Evolutionary conservation across 176 grass and related monocot genomes (phyloP).

Genomic region (Canna indica): DNA sequence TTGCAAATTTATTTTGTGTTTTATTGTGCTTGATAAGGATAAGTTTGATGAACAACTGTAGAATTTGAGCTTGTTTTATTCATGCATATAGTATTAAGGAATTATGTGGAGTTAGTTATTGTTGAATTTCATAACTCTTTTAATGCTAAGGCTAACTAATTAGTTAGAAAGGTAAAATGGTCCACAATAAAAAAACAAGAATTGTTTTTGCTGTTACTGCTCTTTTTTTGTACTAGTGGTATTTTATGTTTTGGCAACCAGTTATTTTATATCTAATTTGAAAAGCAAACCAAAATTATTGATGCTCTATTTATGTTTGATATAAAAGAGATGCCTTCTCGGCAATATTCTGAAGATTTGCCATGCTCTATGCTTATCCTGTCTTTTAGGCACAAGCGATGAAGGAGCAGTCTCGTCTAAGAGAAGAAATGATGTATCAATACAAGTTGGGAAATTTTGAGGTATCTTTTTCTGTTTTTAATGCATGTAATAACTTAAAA

Average conservation of each 20-base stretch:
- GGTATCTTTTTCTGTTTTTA: conserved; percentile 29
- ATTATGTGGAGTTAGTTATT: no score
- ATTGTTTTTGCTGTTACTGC: no score
- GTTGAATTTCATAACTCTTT: no score
- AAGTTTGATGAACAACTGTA: no score
- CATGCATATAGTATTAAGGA: no score
- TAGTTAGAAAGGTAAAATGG: no score
- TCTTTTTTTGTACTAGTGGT: no score
- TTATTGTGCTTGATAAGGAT: no score
- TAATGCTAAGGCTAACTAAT: no score
- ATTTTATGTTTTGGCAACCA: neutral
- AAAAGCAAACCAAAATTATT: neutral
- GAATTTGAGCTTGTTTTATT: no score
- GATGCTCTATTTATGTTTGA: neutral
- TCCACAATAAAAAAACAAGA: no score
- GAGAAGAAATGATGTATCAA: conserved; percentile 97
- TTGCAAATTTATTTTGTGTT: no score
- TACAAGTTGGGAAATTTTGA: conserved; percentile 83
- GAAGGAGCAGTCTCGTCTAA: conserved; percentile 85
- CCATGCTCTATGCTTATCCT: neutral
- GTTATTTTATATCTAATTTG: neutral
- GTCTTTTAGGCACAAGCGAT: conserved; percentile 88
- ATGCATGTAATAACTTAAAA: neutral
- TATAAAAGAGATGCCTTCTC: neutral
- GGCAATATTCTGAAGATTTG: neutral